Evolutionary conservation across 73 alveolate genomes (phyloP).

Genomic region (Breviolum minutum): DNA sequence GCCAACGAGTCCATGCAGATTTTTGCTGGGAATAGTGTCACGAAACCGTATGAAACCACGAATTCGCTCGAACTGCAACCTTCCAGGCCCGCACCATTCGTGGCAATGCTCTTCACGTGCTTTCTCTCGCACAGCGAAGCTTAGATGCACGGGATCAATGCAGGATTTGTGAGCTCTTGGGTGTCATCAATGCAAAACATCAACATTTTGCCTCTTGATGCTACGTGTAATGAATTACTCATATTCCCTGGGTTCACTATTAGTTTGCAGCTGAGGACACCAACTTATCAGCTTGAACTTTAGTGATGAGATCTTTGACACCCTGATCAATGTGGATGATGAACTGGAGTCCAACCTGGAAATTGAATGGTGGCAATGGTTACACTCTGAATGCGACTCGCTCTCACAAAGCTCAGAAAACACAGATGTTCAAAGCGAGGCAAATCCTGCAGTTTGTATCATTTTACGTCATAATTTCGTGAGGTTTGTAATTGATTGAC

Average conservation of each 20-base stretch:
- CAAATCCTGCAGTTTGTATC: too few species aligned
- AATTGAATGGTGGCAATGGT: conserved; percentile 5
- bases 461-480: too few species aligned
- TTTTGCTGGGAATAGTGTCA: not conserved
- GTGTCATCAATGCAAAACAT: too few species aligned
- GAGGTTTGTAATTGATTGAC: not conserved
- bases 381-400: not conserved
- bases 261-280: not conserved
- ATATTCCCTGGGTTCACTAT: not conserved
- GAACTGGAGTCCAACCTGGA: not conserved
- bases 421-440: too few species aligned
- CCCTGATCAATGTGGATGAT: not conserved
- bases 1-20: not conserved
- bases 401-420: too few species aligned
- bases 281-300: not conserved
- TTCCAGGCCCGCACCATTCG: conserved; percentile 45
- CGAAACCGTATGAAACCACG: too few species aligned
- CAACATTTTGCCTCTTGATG: not conserved
- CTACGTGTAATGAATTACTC: not conserved
- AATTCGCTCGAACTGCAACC: too few species aligned
- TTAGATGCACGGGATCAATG: not conserved
- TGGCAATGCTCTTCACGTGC: conserved; percentile 70
- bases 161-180: too few species aligned
- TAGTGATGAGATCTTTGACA: not conserved
- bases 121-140: conserved; percentile 41